Base-by-base conservation (phyloP, 2,329 filamentous ascomycete genomes). In the Microsporum audouinii region DNA sequence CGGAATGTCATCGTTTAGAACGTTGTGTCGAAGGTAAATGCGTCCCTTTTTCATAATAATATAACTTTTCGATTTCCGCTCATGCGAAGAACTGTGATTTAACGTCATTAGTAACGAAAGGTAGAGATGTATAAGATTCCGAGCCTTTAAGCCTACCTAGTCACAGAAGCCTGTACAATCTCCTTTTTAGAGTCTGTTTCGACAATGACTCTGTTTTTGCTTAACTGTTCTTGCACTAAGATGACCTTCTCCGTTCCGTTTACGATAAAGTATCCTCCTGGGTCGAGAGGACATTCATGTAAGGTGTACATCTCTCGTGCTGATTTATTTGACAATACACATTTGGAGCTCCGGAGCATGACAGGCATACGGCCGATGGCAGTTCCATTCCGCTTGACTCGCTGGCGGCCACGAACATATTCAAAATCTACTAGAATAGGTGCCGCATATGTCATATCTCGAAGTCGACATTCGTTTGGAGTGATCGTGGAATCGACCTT, bases 161-260 rank as follows among this genome's bases (percentile, higher is more conserved):
- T 99, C 34, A 97, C 94, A 1, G 94, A 97, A 41, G 95, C 94
- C 67, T 92, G 89, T 61, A 97, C 92, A 65, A 95, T 86, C 63
- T 88, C 88, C 75, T 96, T 97, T 77, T 95, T 95, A 59, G 87
- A 82, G 68, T 92, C 89, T 60, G 89, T 87, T 75, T 99, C 95
- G 14, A 99, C 92, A 72, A 99, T 96, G 69, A 99, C 89, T 78
- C 94, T 86, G 75, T 99, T 99, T 82, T 99, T 99, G 82, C 94
- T 99, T 71, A 99, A 79, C 76, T 99, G 94, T 72, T 99, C 95
- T 74, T 99, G 94, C 12, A 99, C 95, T 49, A 99, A 79, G 70
- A 99, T 99, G 67, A 99, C 94, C 78, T 99, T 99, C 74, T 99
- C 94, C 23, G 95, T 96, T 55, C 94, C 94, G 68, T 92, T 90